These are phyloP conservation scores for Solanum hybrid DNA, from an alignment of 305 asterid species.

Conservation along the genomic window DNA sequence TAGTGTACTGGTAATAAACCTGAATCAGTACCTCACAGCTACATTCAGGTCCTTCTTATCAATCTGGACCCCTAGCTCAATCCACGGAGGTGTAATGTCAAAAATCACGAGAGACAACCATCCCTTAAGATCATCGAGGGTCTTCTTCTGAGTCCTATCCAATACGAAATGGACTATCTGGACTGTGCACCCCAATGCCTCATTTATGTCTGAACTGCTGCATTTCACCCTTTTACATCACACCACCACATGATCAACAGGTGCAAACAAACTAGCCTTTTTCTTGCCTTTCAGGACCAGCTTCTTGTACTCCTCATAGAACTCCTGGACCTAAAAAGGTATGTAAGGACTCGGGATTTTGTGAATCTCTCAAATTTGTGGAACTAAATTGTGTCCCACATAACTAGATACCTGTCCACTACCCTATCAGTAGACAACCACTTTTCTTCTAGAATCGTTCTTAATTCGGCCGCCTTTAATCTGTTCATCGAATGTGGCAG, in stretches of 20 bases:
- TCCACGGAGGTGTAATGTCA: neutral
- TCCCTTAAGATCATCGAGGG: neutral
- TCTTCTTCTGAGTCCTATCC: neutral
- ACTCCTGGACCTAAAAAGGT: neutral
- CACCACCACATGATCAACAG: neutral
- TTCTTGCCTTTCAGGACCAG: neutral
- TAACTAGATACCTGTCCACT: neutral
- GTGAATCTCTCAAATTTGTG: neutral
- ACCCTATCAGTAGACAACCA: neutral
- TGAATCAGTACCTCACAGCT: neutral
- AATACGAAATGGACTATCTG: neutral
- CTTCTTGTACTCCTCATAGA: neutral
- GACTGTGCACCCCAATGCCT: neutral
- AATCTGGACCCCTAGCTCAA: neutral
- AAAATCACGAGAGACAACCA: neutral
- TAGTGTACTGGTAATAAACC: neutral
- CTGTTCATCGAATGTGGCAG: neutral
- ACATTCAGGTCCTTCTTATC: neutral
- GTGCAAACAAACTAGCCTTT: neutral
- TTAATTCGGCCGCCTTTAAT: neutral
- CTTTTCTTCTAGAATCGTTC: neutral
- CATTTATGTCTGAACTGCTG: neutral
- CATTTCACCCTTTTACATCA: neutral
- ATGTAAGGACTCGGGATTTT: neutral
- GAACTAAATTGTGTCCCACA: neutral